Evolutionary conservation across 2,329 filamentous ascomycete species (phyloP).

Genomic region (Trichoderma koningiopsis): DNA sequence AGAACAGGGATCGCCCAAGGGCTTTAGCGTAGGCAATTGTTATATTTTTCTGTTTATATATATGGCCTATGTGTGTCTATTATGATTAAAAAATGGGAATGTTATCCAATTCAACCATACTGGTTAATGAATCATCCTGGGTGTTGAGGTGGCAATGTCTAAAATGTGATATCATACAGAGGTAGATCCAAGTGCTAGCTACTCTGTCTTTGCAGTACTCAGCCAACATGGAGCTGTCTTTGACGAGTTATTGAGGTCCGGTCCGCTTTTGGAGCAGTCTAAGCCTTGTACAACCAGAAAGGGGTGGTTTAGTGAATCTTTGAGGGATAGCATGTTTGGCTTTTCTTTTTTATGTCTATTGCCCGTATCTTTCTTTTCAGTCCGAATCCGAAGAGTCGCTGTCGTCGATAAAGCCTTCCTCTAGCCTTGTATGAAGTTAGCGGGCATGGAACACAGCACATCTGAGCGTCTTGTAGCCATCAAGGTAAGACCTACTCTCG

Average conservation of each 20-base stretch:
- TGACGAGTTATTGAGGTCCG: background rate
- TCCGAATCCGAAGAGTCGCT: slow-evolving; percentile 45
- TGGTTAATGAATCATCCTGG: background rate
- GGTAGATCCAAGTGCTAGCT: background rate
- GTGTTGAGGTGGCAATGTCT: background rate
- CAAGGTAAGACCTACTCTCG: slow-evolving; percentile 59
- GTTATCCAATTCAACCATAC: background rate
- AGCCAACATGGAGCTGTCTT: background rate
- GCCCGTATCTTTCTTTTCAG: background rate
- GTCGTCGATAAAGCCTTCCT: slow-evolving; percentile 50
- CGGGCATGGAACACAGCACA: background rate
- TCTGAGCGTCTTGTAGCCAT: background rate
- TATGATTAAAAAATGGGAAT: background rate
- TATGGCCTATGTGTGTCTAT: background rate
- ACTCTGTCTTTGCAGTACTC: background rate
- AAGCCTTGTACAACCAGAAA: background rate
- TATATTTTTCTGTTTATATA: background rate
- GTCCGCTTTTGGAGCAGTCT: background rate
- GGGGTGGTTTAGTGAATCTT: background rate
- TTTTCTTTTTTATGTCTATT: background rate
- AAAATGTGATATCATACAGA: background rate
- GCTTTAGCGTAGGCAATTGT: background rate
- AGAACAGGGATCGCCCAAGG: background rate
- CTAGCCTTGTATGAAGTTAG: slow-evolving; percentile 35
- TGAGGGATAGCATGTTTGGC: background rate